These are phyloP conservation scores for Tricholoma sp. DNA, from an alignment of 768 basidiomycete genomes.

Conservation along the genomic window DNA sequence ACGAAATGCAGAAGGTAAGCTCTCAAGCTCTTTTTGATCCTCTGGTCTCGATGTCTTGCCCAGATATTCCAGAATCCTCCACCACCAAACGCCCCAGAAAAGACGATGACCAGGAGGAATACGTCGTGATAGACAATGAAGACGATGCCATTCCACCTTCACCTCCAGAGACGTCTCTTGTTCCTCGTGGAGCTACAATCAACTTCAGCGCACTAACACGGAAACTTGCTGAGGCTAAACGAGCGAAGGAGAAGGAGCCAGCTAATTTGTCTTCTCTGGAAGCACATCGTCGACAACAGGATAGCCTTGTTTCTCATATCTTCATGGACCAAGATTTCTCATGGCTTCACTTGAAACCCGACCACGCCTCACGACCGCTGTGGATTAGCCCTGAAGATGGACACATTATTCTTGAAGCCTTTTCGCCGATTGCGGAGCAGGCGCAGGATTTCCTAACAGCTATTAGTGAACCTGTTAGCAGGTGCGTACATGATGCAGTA, in stretches of 20 bases:
- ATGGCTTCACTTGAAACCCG: constrained; percentile 80
- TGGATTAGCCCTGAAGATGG: constrained; percentile 95
- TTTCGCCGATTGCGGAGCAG: constrained; percentile 95
- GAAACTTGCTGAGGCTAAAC: constrained; percentile 63
- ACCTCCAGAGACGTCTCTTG: constrained; percentile 46
- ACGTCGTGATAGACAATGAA: constrained; percentile 52
- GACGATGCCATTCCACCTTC: constrained; percentile 53
- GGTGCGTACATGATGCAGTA: constrained; percentile 49
- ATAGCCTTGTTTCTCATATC: constrained; percentile 73
- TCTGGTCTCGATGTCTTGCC: not conserved
- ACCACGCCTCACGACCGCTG: constrained; percentile 87
- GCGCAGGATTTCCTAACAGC: constrained; percentile 98
- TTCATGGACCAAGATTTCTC: constrained; percentile 86
- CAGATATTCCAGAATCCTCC: constrained; percentile 25
- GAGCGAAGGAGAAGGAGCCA: constrained; percentile 37
- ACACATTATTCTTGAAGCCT: constrained; percentile 94
- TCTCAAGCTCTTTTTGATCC: not conserved
- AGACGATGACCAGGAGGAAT: constrained; percentile 49
- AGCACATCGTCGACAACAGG: constrained; percentile 66
- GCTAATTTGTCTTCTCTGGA: constrained; percentile 51
- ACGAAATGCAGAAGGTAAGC: constrained; percentile 34
- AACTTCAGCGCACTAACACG: constrained; percentile 82
- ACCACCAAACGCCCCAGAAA: constrained; percentile 41
- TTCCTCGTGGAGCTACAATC: constrained; percentile 75
- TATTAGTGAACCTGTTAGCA: constrained; percentile 97